Evolutionary conservation across 495 filamentous ascomycete species (phyloP), one percentile per base, ranked within the genome.

Genomic region (Hyaloscypha variabilis): DNA sequence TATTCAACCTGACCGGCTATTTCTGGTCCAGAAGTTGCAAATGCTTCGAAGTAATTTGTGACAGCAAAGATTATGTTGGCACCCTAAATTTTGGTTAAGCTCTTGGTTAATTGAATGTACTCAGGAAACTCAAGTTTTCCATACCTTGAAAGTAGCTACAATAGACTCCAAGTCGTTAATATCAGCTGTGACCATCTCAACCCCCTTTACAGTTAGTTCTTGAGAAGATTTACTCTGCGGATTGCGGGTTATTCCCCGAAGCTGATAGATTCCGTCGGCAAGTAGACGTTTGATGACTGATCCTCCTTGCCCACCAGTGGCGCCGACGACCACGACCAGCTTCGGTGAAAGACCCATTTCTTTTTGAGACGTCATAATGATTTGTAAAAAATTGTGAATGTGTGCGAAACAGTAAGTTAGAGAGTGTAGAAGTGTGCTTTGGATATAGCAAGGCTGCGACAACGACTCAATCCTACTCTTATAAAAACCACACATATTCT

Each of bases 181-280:
- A 58, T 76, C 68, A 0, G 65, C 74, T 17, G 62, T 23, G 11
- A 71, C 58, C 3, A 77, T 53, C 64, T 82, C 77, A 24, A 78
- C 71, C 24, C 80, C 79, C 54, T 72, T 67, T 6, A 62, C 64
- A 25, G 54, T 56, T 19, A 82, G 72, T 11, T 70, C 72, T 55
- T 76, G 64, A 3, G 80, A 75, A 31, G 70, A 75, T 11, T 46
- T 58, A 36, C 75, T 81, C 6, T 63, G 59, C 1, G 72, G 57
- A 67, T 84, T 71, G n/a, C 81, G 74, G 0, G 80, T 84, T 50
- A 83, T 67, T 49, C 69, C 82, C 6, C 80, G 76, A 39, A 85
- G 60, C 23, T 69, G 62, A 58, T 71, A 84, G 30, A 58, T 60
- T 30, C 71, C 68, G 50, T 73, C 63, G 31, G 58, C 25, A 0